Percentiles rank a stretch among this genome's conserved stretches.
Evolutionary conservation across 2,329 filamentous ascomycete species (phyloP).

Genomic region (Conoideocrella luteorostrata): DNA sequence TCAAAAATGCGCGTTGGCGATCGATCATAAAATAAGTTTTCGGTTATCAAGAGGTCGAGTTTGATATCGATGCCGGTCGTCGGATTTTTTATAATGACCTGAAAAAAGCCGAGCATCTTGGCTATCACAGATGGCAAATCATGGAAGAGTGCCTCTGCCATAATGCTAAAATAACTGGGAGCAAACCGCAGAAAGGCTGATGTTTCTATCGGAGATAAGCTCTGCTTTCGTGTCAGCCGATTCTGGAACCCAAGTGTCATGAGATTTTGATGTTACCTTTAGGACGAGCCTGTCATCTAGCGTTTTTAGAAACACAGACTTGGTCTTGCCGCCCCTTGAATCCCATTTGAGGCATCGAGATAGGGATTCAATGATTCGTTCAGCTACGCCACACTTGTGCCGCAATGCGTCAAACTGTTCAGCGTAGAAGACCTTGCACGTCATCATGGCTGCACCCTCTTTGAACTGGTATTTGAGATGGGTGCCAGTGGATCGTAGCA

Average conservation of each 20-base stretch:
- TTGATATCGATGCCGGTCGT: constrained; percentile 88
- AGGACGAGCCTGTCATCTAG: constrained; percentile 90
- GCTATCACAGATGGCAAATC: constrained; percentile 93
- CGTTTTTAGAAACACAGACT: constrained; percentile 94
- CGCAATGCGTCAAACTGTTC: constrained; percentile 95
- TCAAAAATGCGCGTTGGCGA: constrained; percentile 87
- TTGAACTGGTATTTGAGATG: constrained; percentile 95
- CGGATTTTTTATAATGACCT: constrained; percentile 94
- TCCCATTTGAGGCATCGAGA: constrained; percentile 97
- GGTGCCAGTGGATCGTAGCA: constrained; percentile 78
- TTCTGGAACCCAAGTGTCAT: too few species aligned
- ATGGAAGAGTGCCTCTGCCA: constrained; percentile 93
- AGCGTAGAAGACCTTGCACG: constrained; percentile 97
- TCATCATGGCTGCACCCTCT: constrained; percentile 88
- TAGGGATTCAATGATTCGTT: constrained; percentile 90
- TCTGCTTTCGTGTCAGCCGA: constrained; percentile 32
- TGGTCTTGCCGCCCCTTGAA: constrained; percentile 95
- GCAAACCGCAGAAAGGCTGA: constrained; percentile 92
- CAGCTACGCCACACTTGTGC: constrained; percentile 84
- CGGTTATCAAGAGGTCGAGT: constrained; percentile 89
- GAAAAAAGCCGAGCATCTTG: constrained; percentile 98
- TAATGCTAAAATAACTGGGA: constrained; percentile 94
- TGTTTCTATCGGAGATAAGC: constrained; percentile 86
- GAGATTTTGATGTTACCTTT: constrained; percentile 43
- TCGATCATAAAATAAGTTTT: constrained; percentile 96